A percentile compares a stretch with the other conserved stretches of the same genome.
These are phyloP conservation scores for Eucalyptus regnans DNA, from an alignment of 345 rosid genomes.

Conservation along the genomic window DNA sequence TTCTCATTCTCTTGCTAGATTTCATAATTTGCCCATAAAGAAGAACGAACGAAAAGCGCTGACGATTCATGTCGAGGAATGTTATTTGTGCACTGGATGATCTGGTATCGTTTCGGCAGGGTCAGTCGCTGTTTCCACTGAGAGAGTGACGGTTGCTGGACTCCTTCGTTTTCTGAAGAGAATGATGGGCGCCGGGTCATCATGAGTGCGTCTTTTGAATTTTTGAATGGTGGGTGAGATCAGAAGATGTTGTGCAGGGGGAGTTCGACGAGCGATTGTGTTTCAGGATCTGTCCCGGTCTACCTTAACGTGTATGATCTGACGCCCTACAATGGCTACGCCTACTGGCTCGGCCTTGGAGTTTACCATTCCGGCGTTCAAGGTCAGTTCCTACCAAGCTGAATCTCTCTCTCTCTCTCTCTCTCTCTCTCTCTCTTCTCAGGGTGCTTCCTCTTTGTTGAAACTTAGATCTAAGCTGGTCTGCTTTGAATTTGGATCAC, in stretches of 20 bases:
- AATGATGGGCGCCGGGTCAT: not conserved
- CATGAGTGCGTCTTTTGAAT: not conserved
- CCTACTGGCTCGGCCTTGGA: slow-evolving; percentile 97
- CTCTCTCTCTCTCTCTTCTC: not conserved
- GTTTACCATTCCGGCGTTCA: slow-evolving; percentile 97
- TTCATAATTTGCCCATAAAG: not conserved
- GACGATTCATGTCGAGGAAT: not conserved
- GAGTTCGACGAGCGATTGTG: slow-evolving; percentile 20
- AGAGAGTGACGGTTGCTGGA: not conserved
- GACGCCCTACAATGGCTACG: slow-evolving; percentile 89
- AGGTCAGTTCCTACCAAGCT: slow-evolving; percentile 33
- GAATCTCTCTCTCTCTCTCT: not conserved
- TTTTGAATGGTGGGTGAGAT: not conserved
- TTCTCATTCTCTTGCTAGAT: slow-evolving; percentile 15
- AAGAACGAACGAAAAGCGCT: not conserved
- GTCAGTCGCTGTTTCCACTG: not conserved
- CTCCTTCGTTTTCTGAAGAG: not conserved
- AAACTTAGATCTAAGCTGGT: not conserved
- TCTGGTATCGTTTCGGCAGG: not conserved
- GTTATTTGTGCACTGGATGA: not conserved
- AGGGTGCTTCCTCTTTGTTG: not conserved
- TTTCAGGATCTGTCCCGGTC: slow-evolving; percentile 78
- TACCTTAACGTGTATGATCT: slow-evolving; percentile 94
- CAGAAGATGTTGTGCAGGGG: slow-evolving; percentile 60
- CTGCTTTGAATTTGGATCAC: not conserved